phyloP scores from a whole-genome alignment of 1,284 basidiomycete species.

The Rhodotorula sp. region DNA sequence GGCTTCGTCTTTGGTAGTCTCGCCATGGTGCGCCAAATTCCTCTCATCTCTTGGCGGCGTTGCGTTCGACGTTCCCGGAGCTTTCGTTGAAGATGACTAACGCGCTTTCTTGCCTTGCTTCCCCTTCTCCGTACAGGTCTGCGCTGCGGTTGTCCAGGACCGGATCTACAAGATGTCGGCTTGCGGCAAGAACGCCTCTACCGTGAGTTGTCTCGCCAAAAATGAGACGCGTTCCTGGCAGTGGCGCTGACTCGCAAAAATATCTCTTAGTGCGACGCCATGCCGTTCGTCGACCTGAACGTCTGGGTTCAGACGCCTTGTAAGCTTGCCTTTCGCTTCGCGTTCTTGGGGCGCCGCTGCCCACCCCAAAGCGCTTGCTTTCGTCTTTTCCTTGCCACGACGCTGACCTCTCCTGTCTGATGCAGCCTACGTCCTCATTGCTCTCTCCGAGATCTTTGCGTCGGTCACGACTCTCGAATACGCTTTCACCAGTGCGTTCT shows the following conservation, averaged over 20 bases:
- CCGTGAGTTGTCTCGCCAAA: neutral
- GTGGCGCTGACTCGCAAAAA: too few species aligned
- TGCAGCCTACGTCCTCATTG: constrained; percentile 44
- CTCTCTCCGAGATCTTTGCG: constrained; percentile 68
- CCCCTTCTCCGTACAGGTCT: constrained; percentile 46
- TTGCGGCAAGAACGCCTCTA: constrained; percentile 59
- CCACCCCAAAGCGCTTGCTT: neutral
- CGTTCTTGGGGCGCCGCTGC: too few species aligned
- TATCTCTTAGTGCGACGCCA: constrained; percentile 52
- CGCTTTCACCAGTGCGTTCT: constrained; percentile 65
- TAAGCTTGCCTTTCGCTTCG: neutral
- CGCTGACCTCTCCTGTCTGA: neutral
- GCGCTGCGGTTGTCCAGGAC: constrained; percentile 61
- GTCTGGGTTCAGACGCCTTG: constrained; percentile 62
- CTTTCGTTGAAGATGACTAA: too few species aligned
- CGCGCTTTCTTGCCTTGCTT: too few species aligned
- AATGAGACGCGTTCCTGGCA: too few species aligned
- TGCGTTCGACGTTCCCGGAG: too few species aligned
- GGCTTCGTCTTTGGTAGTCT: constrained; percentile 63
- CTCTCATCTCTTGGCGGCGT: neutral
- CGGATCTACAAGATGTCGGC: constrained; percentile 62
- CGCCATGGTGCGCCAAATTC: constrained; percentile 54
- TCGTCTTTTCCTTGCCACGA: neutral
- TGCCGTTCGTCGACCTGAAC: constrained; percentile 54
- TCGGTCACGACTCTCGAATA: constrained; percentile 77